Evolutionary conservation across 495 filamentous ascomycete species (phyloP), one percentile per base, ranked within the genome.

Genomic region (Penicillium coprophilum): DNA sequence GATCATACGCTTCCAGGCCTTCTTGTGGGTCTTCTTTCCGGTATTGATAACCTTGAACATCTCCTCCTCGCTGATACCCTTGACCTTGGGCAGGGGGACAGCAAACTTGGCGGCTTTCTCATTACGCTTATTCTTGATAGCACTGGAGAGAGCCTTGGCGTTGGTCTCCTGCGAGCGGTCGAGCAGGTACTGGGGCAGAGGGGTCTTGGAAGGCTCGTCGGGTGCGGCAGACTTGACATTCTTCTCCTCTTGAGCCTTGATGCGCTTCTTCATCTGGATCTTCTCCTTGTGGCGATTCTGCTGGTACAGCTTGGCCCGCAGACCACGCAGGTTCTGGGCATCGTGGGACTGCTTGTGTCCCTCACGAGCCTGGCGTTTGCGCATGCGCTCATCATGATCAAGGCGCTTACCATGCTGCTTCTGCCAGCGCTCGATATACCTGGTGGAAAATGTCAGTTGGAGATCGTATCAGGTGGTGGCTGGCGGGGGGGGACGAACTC

Each of bases 11-110:
- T 98, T 97, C 93, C 91, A 96, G 43, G 83, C 84, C 64, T 88
- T 88, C 79, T 87, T 84, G 55, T 82, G 77, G 17, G 84, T 87
- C 76, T 88, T 88, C 80, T 87, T 90, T 61, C 93, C 94, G 55
- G 95, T 99, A 77, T 93, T 94, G 66, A 99, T 85, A 39, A 96
- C 92, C 78, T 91, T 92, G 80, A 99, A 97, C 86, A 96, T 93
- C 78, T 99, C 95, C 80, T 96, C 92, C 79, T 97, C 92, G 60
- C 84, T 84, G 63, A 96, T 96, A 57, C 95, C 95, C 65, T 86
- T 80, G 28, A 97, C 93, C 77, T 96, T 97, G 15, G 94, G 94
- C 67, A 99, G 71, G 13, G 95, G 94, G 46, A 99, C 94, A 38
- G 82, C 83, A 69, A 96, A 99, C 71, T 95, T 91, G n/a, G 94